Base-by-base conservation (phyloP, 495 filamentous ascomycete genomes). In the Daldinia caldariorum region DNA sequence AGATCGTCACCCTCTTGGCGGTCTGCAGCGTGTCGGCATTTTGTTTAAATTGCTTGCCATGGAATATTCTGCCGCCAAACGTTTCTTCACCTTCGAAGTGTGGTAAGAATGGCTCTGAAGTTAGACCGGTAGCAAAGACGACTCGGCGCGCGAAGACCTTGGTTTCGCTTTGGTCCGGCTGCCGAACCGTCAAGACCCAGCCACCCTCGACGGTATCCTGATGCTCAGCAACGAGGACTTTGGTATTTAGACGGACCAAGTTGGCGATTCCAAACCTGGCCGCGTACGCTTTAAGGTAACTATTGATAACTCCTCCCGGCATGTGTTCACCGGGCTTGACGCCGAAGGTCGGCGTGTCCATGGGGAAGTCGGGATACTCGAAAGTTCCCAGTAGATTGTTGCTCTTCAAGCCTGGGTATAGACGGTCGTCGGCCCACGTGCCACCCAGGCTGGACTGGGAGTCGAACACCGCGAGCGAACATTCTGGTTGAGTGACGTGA, bases 301-400 rank as follows among this genome's bases (percentile, higher is more conserved):
- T 66, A 66, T 91, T 83, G 38, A 92, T 79, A 35, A 88, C 84
- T 8, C 82, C 47, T 0, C 88, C 92, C 3, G 90, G 86, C 61
- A 94, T 88, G 74, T 92, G 89, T 60, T 92, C 76, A 5, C 86
- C 88, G 1, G 82, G 70, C 59, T 85, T 80, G 49, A 91, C 85
- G 3, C 87, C 87, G 70, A 87, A 89, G 0, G 78, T 84, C 20
- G 81, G 74, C 34, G 65, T 69, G 59, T 88, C 85, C 89, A 94
- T 90, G 32, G 90, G 90, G 66, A 90, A 91, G 71, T 92, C 91
- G 47, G 86, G 88, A 75, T 85, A 91, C 76, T 92, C 90, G 72
- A 89, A 88, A 4, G 84, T 89, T 10, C 90, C 89, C 18, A 87
- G 69, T 10, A 83, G 63, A 43, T 84, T 85, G 71, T 85, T 85